Conservation (phyloP, 2,329 filamentous ascomycete species). For the Trichoderma endophyticum region DNA sequence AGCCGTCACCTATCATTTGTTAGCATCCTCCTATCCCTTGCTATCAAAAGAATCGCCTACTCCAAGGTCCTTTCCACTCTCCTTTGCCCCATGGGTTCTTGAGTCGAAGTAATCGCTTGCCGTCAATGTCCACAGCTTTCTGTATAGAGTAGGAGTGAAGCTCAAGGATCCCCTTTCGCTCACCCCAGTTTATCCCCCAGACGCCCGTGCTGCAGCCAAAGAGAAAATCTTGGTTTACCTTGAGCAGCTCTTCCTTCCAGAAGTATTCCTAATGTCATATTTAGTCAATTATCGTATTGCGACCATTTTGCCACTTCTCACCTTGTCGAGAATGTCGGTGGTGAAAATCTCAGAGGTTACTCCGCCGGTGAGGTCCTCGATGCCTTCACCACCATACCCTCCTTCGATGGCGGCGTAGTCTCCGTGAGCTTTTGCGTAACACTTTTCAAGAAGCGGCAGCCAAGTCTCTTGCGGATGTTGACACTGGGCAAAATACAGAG, state of each 20-base stretch:
- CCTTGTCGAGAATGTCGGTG: conserved; percentile 69
- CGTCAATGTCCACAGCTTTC: conserved; percentile 53
- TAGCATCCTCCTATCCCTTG: conserved; percentile 13
- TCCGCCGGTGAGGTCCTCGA: conserved; percentile 62
- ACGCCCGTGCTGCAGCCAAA: conserved; percentile 58
- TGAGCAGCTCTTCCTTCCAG: conserved; percentile 74
- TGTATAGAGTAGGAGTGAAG: conserved; percentile 61
- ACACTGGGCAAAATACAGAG: conserved; percentile 75
- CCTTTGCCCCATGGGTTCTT: conserved; percentile 78
- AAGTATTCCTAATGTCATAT: conserved; percentile 46
- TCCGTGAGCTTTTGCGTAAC: conserved; percentile 76
- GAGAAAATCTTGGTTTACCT: conserved; percentile 74
- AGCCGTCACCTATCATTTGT: conserved; percentile 58
- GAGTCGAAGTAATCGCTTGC: conserved; percentile 61
- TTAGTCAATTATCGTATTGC: not conserved
- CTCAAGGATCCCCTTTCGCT: conserved; percentile 56
- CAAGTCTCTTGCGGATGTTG: conserved; percentile 74
- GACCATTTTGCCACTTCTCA: conserved; percentile 36
- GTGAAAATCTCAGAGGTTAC: conserved; percentile 65
- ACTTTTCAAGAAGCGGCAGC: conserved; percentile 76
- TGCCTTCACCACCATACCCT: conserved; percentile 60
- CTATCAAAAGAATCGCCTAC: conserved; percentile 27
- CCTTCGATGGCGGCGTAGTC: conserved; percentile 74
- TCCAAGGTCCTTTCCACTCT: conserved; percentile 81
- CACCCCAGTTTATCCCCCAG: conserved; percentile 31